Evolutionary conservation across 1,284 basidiomycete species (phyloP).

Genomic region (Anthracocystis setariae): DNA sequence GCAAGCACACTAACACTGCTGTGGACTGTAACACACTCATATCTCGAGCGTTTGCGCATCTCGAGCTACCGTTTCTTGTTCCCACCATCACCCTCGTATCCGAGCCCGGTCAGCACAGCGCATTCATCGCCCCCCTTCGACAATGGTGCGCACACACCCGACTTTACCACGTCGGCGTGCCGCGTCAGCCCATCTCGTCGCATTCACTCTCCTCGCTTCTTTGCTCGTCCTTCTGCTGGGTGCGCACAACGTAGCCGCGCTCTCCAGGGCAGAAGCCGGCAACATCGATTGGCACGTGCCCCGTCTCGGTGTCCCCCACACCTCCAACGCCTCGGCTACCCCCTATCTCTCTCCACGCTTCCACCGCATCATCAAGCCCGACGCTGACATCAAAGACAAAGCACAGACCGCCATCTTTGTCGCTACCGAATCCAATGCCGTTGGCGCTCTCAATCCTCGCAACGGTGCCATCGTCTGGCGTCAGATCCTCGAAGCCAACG

Average conservation of each 20-base stretch:
- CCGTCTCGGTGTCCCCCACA: constrained; percentile 46
- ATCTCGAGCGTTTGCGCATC: not conserved
- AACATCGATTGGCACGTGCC: constrained; percentile 56
- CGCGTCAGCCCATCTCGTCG: constrained; percentile 17
- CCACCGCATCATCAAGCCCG: constrained; percentile 65
- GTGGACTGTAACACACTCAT: not conserved
- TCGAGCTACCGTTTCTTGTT: not conserved
- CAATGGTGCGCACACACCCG: constrained; percentile 22
- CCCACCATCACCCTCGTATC: constrained; percentile 3
- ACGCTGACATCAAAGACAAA: constrained; percentile 56
- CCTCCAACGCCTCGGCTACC: constrained; percentile 38
- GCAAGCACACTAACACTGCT: not conserved
- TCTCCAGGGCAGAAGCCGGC: constrained; percentile 45
- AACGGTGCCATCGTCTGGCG: constrained; percentile 86
- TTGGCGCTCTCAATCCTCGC: constrained; percentile 79
- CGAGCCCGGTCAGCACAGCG: not conserved
- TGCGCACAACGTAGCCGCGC: constrained; percentile 12
- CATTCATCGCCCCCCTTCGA: not conserved
- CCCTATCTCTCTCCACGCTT: constrained; percentile 61
- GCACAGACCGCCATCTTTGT: constrained; percentile 74
- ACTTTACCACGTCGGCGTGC: constrained; percentile 17
- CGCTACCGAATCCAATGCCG: constrained; percentile 79
- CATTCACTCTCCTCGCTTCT: constrained; percentile 20
- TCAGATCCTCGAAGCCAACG: constrained; percentile 77
- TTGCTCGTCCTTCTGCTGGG: constrained; percentile 20